Base-by-base conservation (phyloP, 306 rosid species). In the Betula pendula region DNA sequence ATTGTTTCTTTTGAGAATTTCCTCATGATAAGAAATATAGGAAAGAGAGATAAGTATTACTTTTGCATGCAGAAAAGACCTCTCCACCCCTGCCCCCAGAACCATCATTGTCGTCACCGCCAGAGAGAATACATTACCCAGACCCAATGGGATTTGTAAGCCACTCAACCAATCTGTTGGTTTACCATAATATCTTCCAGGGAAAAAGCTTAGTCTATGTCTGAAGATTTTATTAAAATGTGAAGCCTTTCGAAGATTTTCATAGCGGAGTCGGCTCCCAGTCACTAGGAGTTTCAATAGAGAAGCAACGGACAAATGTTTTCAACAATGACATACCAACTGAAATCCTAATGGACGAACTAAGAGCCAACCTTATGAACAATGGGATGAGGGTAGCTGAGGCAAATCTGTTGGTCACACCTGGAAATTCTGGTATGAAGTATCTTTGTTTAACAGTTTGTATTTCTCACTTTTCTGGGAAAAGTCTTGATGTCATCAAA, bases 181-280 rank as follows among this genome's bases (percentile, higher is more conserved):
- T 63, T 85, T 80, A 20, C 35, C 81, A 55, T 47, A 35, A 73
- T 38, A 29, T 43, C 29, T 73, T 73, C 62, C 8, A 13, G 74
- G 60, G 74, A 63, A 49, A 72, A 7, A 59, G 50, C 49, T 22
- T 48, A n/a, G 70, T 74, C 77, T 66, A 42, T 77, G 58, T 73
- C 55, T 83, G 27, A 73, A 68, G 9, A 72, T 79, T 66, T 38
- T 72, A 60, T 83, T 55, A 40, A 76, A 81, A 79, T 79, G 59
- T 72, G 82, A 81, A 92, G 97, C 78, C 79, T 81, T 75, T 80
- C 74, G 89, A 92, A 84, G 93, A 87, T 70, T 81, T 79, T 73
- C 81, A 65, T 15, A 75, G 84, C 56, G 85, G 90, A 68, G 79
- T 47, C 63, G 86, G 89, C 71, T 69, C 83, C 49, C 87, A 77